phyloP scores from a whole-genome alignment of 495 filamentous ascomycete species.

The Aspergillus sclerotiicarbonarius region DNA sequence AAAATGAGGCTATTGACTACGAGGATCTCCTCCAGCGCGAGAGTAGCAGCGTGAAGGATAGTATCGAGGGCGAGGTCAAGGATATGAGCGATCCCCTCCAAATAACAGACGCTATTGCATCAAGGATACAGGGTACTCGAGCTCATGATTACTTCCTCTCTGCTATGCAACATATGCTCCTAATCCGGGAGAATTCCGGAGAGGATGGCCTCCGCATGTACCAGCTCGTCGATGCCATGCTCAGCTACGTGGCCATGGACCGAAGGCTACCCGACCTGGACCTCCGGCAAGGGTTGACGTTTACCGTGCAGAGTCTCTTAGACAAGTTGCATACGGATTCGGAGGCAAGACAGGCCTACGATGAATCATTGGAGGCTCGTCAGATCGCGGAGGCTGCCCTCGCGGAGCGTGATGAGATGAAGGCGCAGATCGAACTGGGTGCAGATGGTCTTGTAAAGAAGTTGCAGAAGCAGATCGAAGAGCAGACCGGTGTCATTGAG shows the following conservation, averaged over 20 bases:
- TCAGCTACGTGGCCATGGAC: slow-evolving; percentile 99
- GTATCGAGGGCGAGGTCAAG: slow-evolving; percentile 84
- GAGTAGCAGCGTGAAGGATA: slow-evolving; percentile 84
- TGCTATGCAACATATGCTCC: slow-evolving; percentile 88
- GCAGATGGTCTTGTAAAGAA: slow-evolving; percentile 93
- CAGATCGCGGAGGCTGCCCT: slow-evolving; percentile 94
- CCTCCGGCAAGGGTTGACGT: slow-evolving; percentile 93
- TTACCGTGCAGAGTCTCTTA: slow-evolving; percentile 91
- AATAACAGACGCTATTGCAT: slow-evolving; percentile 91
- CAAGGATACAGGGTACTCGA: slow-evolving; percentile 76
- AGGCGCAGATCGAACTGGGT: slow-evolving; percentile 84
- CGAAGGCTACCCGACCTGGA: slow-evolving; percentile 94
- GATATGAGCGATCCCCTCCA: slow-evolving; percentile 91
- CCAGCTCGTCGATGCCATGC: slow-evolving; percentile 95
- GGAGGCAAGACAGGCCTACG: slow-evolving; percentile 84
- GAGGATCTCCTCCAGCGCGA: slow-evolving; percentile 94
- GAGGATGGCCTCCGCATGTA: slow-evolving; percentile 96
- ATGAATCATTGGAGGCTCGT: slow-evolving; percentile 83
- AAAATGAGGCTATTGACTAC: slow-evolving; percentile 96
- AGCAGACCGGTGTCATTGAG: slow-evolving; percentile 86
- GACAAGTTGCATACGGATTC: slow-evolving; percentile 96
- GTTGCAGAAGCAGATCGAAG: slow-evolving; percentile 87
- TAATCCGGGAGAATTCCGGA: slow-evolving; percentile 89
- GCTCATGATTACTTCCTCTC: slow-evolving; percentile 95
- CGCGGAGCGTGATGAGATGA: slow-evolving; percentile 96